phyloP scores from a whole-genome alignment of 768 basidiomycete genomes.

The Naganishia vishniacii region DNA sequence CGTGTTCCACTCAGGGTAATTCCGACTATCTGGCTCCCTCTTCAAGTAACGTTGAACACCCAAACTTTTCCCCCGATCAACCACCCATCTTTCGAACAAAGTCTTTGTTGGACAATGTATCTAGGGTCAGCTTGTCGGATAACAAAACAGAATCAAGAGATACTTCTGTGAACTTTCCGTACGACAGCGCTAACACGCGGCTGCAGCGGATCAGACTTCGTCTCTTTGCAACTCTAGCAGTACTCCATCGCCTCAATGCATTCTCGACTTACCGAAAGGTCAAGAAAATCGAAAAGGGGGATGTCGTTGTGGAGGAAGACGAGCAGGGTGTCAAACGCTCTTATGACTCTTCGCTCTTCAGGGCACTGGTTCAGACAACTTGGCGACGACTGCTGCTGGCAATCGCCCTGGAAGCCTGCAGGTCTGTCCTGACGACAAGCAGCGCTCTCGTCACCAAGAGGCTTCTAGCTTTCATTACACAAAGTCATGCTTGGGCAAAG shows the following conservation, averaged over 20 bases:
- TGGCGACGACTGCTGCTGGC: neutral
- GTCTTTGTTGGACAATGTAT: neutral
- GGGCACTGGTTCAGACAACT: neutral
- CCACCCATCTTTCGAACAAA: neutral
- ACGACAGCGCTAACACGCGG: too few species aligned
- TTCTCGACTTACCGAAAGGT: neutral
- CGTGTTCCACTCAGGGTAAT: too few species aligned
- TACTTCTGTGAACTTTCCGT: neutral
- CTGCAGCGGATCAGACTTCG: neutral
- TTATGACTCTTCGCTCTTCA: neutral
- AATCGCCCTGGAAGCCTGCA: neutral
- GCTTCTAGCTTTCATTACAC: constrained; percentile 56
- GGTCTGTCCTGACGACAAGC: constrained; percentile 53
- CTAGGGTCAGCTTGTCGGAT: neutral
- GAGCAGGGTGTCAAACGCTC: neutral
- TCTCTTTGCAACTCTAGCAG: neutral
- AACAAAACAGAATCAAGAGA: neutral
- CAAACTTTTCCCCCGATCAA: too few species aligned
- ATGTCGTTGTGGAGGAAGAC: neutral
- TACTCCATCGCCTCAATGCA: neutral
- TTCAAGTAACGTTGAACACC: too few species aligned
- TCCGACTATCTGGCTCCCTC: too few species aligned
- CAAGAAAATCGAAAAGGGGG: neutral
- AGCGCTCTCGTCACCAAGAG: too few species aligned
- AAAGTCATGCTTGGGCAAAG: constrained; percentile 43